Base-by-base conservation (phyloP, 1,139 yeast genomes). In the Protomyces lactucae-debilis region DNA sequence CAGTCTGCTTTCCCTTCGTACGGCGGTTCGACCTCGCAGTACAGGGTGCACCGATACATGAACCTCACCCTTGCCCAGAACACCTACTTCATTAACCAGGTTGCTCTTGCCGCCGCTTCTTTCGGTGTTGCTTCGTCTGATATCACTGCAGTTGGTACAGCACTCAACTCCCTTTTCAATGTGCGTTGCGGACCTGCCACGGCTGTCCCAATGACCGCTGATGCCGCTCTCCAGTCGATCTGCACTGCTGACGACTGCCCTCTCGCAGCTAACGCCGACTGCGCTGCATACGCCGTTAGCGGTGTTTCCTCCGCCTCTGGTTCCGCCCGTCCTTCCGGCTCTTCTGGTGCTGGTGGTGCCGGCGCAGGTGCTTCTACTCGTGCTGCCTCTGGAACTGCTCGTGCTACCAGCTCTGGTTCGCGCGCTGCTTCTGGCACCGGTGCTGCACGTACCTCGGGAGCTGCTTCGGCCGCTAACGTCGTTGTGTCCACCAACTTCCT, bases 91-190 rank as follows among this genome's bases (percentile, higher is more conserved):
- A 57, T 57, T 51, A 48, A 48, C 46, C 61, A 57, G 43, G 61
- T 57, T 48, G 61, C 53, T 21, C 55, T 57, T 25, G 55, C 61
- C 28, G 61, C 61, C 25, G 35, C 39, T 37, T 40, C 53, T 21
- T 57, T 57, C 61, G 61, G 61, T 25, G 61, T 57, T 39, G 61
- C 61, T 3, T 18, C 61, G n/a, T 48, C 55, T 28, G 61, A 57
- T 37, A 37, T 57, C 51, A 16, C 61, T 23, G 51, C 37, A 3
- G 61, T 57, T 16, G 61, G 61, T 10, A 57, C 25, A 8, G 55
- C 61, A 3, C 61, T 57, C 51, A 40, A 57, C 61, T 12, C 35
- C 18, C 32, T 51, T 48, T 57, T 57, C 61, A 57, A 57, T 52
- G 46, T 40, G 55, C 32, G 61, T 35, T 57, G 61, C 25, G 32